Evolutionary conservation across 2,329 filamentous ascomycete species (phyloP).

Genomic region (Aspergillus sp.): DNA sequence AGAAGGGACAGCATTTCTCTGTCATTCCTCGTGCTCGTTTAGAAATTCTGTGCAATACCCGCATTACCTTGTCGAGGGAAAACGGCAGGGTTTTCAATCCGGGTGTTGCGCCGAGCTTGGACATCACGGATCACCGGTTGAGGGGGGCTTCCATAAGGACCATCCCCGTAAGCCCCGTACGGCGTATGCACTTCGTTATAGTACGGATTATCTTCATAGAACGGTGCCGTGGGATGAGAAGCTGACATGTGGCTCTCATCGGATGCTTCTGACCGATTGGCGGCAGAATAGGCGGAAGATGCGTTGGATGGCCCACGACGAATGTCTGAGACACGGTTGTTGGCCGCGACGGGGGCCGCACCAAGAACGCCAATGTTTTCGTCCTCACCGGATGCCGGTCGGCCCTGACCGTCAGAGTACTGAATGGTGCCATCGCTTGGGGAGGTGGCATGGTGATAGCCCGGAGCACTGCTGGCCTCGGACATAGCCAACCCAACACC

Average conservation of each 20-base stretch:
- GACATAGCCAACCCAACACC: slow-evolving; percentile 59
- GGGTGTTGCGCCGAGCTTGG: slow-evolving; percentile 81
- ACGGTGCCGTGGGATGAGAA: slow-evolving; percentile 41
- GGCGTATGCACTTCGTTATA: slow-evolving; percentile 41
- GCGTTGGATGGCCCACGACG: slow-evolving; percentile 89
- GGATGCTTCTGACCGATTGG: slow-evolving; percentile 62
- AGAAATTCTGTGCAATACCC: slow-evolving; percentile 97
- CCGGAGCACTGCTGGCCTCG: slow-evolving; percentile 56
- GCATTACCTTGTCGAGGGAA: slow-evolving; percentile 85
- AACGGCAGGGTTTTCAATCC: slow-evolving; percentile 84
- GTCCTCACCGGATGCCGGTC: slow-evolving; percentile 58
- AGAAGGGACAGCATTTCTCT: too few relatives aligned
- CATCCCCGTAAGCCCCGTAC: slow-evolving; percentile 50
- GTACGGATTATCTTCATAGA: slow-evolving; percentile 52
- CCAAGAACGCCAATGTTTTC: slow-evolving; percentile 81
- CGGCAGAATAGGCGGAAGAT: slow-evolving; percentile 88
- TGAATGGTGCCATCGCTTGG: slow-evolving; percentile 55
- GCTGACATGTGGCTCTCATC: slow-evolving; percentile 47
- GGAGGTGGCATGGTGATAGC: slow-evolving; percentile 50
- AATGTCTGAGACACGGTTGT: slow-evolving; percentile 62
- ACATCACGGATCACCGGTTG: slow-evolving; percentile 91
- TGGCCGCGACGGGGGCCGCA: slow-evolving; percentile 55
- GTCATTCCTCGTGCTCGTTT: slow-evolving; percentile 16
- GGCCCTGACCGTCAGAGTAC: slow-evolving; percentile 59
- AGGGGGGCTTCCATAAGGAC: slow-evolving; percentile 45